phyloP scores from a whole-genome alignment of 345 rosid genomes.

The Hirschfeldia incana region DNA sequence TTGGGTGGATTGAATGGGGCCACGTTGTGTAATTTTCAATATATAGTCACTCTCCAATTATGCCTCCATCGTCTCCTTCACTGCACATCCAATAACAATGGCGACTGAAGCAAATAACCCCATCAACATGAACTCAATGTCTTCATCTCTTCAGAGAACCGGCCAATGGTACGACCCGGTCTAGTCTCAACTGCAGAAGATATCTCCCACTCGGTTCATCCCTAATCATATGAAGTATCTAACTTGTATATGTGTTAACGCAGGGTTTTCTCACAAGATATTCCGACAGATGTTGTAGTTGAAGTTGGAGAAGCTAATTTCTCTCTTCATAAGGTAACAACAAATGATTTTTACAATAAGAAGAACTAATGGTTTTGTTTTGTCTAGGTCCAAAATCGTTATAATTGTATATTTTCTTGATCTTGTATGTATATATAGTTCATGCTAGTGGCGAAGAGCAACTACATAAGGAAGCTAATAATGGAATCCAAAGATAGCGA shows the following conservation, averaged over 20 bases:
- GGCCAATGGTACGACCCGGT: conserved; percentile 69
- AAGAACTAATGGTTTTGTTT: not conserved
- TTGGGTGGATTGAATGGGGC: conserved; percentile 16
- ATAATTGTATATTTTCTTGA: not conserved
- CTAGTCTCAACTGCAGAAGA: not conserved
- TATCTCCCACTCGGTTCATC: not conserved
- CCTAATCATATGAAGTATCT: not conserved
- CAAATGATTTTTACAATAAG: not conserved
- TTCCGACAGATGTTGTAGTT: conserved; percentile 74
- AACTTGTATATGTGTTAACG: not conserved
- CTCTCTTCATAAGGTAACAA: conserved; percentile 80
- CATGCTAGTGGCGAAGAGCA: conserved; percentile 91
- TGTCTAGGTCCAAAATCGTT: not conserved
- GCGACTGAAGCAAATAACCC: conserved; percentile 30
- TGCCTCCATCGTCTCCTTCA: conserved; percentile 35
- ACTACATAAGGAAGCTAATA: conserved; percentile 74
- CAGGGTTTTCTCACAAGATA: conserved; percentile 92
- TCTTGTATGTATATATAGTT: conserved; percentile 50
- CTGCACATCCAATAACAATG: conserved; percentile 21
- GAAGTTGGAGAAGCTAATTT: conserved; percentile 78
- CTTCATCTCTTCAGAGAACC: conserved; percentile 77
- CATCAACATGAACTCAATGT: conserved; percentile 38
- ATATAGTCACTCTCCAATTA: conserved; percentile 27
- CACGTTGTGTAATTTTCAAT: conserved; percentile 24
- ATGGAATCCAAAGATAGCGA: conserved; percentile 68